These are phyloP conservation scores for Tolypocladium pustulatum DNA, from an alignment of 2,329 filamentous ascomycete genomes.

Conservation along the genomic window DNA sequence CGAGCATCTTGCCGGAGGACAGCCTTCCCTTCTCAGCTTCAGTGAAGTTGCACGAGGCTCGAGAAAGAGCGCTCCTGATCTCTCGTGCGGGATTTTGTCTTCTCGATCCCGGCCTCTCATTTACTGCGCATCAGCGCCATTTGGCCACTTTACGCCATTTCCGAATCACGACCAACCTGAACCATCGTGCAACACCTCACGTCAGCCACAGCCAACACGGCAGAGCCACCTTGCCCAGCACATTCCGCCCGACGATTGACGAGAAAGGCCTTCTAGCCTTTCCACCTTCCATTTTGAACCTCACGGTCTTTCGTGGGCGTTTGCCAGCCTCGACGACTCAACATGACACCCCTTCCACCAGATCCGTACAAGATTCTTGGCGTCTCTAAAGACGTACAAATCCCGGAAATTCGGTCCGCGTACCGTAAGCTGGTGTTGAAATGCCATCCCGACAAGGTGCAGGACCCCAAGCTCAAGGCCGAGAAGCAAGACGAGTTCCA, in stretches of 20 bases:
- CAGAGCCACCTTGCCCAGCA: not conserved
- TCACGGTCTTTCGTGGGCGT: not conserved
- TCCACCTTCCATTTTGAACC: conserved; percentile 1
- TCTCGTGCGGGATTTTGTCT: not conserved
- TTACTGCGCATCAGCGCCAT: not conserved
- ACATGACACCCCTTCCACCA: conserved; percentile 42
- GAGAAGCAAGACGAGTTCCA: conserved; percentile 83
- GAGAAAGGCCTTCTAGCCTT: not conserved
- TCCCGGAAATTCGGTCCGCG: conserved; percentile 63
- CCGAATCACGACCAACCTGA: not conserved
- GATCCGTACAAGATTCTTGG: conserved; percentile 77
- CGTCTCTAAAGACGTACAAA: conserved; percentile 59
- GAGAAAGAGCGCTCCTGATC: not conserved
- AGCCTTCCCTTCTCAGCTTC: not conserved
- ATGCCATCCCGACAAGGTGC: conserved; percentile 86
- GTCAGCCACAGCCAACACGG: not conserved
- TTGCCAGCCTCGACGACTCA: conserved; percentile 7
- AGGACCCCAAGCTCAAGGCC: conserved; percentile 64
- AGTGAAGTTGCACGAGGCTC: not conserved
- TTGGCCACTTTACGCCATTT: not conserved
- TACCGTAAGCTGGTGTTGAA: conserved; percentile 81
- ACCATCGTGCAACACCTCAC: not conserved
- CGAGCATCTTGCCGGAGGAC: not conserved
- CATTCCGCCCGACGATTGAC: not conserved
- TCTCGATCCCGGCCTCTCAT: not conserved